These are phyloP conservation scores for Porcisia deanei DNA, from an alignment of 208 protist genomes.

Conservation along the genomic window DNA sequence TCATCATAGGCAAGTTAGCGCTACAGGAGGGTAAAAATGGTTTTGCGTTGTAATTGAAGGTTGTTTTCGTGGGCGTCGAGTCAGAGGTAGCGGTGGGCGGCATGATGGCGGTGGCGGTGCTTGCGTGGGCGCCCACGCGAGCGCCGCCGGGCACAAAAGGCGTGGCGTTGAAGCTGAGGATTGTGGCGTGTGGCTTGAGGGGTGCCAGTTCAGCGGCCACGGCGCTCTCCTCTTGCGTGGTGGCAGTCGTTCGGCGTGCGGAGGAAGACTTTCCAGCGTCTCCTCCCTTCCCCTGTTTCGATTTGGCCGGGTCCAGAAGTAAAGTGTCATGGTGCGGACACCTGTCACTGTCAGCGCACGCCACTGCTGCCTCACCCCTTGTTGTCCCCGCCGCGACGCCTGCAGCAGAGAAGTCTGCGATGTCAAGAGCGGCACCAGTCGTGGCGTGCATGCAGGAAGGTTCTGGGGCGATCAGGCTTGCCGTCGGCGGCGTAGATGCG, in stretches of 20 bases:
- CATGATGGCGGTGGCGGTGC: neutral
- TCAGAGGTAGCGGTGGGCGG: neutral
- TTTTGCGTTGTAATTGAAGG: conserved; percentile 34
- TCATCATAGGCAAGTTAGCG: neutral
- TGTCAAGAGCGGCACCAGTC: conserved; percentile 1
- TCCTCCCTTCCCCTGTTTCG: neutral
- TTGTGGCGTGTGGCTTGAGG: neutral
- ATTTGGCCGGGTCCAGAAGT: conserved; percentile 3
- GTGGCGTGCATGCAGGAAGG: neutral
- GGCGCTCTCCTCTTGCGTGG: conserved; percentile 14
- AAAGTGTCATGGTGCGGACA: neutral
- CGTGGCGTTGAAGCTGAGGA: conserved; percentile 30
- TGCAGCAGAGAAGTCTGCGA: neutral
- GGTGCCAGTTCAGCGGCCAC: conserved; percentile 2
- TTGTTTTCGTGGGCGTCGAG: conserved; percentile 30
- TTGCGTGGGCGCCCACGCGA: neutral
- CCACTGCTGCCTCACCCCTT: neutral
- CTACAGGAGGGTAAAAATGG: conserved; percentile 20
- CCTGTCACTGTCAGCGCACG: neutral
- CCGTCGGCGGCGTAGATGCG: conserved; percentile 21
- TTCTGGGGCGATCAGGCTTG: conserved; percentile 5
- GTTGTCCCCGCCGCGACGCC: neutral
- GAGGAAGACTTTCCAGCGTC: neutral
- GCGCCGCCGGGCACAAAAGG: conserved; percentile 31
- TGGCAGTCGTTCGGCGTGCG: conserved; percentile 11